Percentiles rank a stretch among this genome's conserved stretches.
Conservation (phyloP, 2,329 filamentous ascomycete species). For the Chaetomium globosum region DNA sequence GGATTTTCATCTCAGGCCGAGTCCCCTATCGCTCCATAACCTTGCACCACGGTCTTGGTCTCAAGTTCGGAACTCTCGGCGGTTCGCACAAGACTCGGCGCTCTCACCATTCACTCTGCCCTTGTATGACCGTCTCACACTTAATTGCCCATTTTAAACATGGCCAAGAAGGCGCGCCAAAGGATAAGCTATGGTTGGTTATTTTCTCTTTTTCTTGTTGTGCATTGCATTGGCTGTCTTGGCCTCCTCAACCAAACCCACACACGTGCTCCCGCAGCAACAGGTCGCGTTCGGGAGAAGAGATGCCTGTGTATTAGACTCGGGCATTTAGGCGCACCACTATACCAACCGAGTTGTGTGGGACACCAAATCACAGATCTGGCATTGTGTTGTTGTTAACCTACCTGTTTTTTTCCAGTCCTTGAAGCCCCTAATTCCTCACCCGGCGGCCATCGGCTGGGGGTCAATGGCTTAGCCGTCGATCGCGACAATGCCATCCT, state of each 20-base stretch:
- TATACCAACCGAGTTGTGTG: not conserved
- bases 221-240: conserved; percentile 1
- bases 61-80: conserved; percentile 1
- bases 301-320: not conserved
- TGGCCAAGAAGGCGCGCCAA: conserved; percentile 67
- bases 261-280: conserved; percentile 6
- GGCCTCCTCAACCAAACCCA: conserved; percentile 23
- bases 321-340: not conserved
- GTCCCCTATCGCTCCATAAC: not conserved
- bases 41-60: not conserved
- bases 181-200: conserved; percentile 65
- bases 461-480: conserved; percentile 91
- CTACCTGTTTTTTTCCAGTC: conserved; percentile 46
- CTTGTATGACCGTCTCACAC: conserved; percentile 1
- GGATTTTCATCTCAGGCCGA: not conserved
- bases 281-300: not conserved
- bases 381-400: conserved; percentile 31
- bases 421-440: conserved; percentile 62
- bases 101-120: not conserved
- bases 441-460: conserved; percentile 81
- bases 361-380: not conserved
- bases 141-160: conserved; percentile 41
- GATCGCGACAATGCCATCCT: conserved; percentile 81
- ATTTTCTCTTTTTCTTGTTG: not conserved
- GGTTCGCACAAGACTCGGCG: not conserved